phyloP scores from a whole-genome alignment of 768 basidiomycete genomes.

The Tulasnella sp. region DNA sequence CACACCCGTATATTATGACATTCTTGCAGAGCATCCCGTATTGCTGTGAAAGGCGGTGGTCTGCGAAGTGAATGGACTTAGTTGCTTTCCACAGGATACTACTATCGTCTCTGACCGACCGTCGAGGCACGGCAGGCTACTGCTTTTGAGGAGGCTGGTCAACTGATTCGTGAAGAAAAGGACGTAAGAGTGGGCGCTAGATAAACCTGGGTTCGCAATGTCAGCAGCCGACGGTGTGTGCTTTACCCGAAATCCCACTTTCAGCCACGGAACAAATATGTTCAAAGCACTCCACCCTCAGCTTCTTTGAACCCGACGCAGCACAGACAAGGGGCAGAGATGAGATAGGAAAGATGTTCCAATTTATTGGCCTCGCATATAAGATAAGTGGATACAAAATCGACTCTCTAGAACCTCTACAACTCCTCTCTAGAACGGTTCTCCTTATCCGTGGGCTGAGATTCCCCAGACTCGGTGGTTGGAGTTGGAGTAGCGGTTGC shows the following conservation, averaged over 20 bases:
- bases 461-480: neutral
- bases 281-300: neutral
- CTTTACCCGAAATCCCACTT: neutral
- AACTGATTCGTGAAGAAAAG: neutral
- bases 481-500: neutral
- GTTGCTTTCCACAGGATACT: neutral
- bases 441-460: neutral
- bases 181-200: neutral
- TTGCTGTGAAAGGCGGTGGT: neutral
- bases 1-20: conserved; percentile 84
- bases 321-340: neutral
- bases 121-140: neutral
- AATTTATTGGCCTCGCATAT: neutral
- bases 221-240: neutral
- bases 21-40: conserved; percentile 67
- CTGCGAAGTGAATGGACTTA: neutral
- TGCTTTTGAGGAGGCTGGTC: neutral
- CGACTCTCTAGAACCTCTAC: neutral
- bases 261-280: neutral
- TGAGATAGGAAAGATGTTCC: neutral
- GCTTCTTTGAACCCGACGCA: too few species aligned
- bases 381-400: neutral
- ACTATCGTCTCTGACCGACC: neutral
- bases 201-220: neutral
- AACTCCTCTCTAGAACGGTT: conserved; percentile 1